Evolutionary conservation across 2,329 filamentous ascomycete species (phyloP), one percentile per base, ranked within the genome.

Genomic region (Sporothrix pseudoabietina): DNA sequence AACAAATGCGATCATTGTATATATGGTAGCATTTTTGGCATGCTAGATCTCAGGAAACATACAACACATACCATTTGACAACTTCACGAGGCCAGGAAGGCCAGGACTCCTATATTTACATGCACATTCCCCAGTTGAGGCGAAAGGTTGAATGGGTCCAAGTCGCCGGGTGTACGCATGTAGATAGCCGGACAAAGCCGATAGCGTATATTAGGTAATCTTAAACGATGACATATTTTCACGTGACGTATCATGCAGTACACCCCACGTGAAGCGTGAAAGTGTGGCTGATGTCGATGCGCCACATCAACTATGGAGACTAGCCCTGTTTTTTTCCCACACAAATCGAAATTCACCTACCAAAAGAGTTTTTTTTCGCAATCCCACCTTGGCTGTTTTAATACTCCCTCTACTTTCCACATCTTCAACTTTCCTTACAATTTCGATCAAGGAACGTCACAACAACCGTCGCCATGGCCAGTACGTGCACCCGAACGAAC

Each of bases 391-490:
- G 68, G 66, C 35, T 59, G 39, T 22, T 68, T 47, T 71, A 54
- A 59, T 22, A 54, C 68, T 69, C 74, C 69, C 10, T 63, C 41
- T 35, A 26, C 63, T 69, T 63, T 47, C 68, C 74, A 71, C 69
- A 71, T 70, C 65, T 47, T 71, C 65, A 73, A 59, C 75, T 73
- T 75, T 74, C 70, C 74, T 76, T 72, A 73, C 76, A 75, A 66
- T 74, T 57, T 74, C 66, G 69, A 74, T 73, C 71, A 73, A 71
- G 72, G 71, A 75, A 55, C 74, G 75, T 75, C 74, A 75, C 72
- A 87, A 80, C 82, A 84, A 77, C 80, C 76, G 80, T 87, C 88
- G 86, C 86, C 86, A 91, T 91, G 89, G 89, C 89, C 87, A 91
- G 89, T 91, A 89, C 77, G 89, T 90, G 59, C 57, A 39, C 41